Conservation (phyloP, 805 yeast genomes). For the Starmera pachycereana region DNA sequence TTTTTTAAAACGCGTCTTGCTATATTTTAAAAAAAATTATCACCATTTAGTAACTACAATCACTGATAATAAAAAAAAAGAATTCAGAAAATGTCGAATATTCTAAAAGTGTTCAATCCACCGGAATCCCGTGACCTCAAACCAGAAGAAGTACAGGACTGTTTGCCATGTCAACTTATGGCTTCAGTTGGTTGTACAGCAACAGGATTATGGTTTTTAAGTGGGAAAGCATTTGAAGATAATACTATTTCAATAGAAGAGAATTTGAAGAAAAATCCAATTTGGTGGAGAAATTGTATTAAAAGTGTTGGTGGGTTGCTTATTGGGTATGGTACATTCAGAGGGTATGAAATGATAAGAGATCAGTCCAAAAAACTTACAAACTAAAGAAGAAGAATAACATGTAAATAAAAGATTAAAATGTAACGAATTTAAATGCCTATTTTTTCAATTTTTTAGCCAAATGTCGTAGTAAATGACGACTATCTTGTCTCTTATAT, state of each 20-base stretch:
- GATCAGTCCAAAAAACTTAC: conserved; percentile 16
- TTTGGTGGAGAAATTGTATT: conserved; percentile 53
- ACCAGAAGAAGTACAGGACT: conserved; percentile 37
- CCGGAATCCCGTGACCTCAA: conserved; percentile 18
- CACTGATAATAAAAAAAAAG: too few relatives aligned
- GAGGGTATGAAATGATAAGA: conserved; percentile 59
- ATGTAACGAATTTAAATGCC: too few relatives aligned
- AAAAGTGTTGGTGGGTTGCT: conserved; percentile 44
- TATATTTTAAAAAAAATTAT: too few relatives aligned
- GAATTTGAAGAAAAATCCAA: conserved; percentile 30
- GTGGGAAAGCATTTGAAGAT: conserved; percentile 44
- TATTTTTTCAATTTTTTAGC: conserved; percentile 24
- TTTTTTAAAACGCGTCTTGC: too few relatives aligned
- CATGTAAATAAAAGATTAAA: too few relatives aligned
- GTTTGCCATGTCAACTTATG: conserved; percentile 61
- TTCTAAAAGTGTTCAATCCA: conserved; percentile 16
- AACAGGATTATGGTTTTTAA: conserved; percentile 53
- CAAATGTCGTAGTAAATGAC: conserved; percentile 29
- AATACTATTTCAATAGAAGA: conserved; percentile 25
- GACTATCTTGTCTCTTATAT: conserved; percentile 22
- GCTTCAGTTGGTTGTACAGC: conserved; percentile 47
- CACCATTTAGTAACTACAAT: too few relatives aligned
- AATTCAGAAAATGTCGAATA: conserved; percentile 9
- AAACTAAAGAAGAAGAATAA: too few relatives aligned
- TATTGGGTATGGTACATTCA: conserved; percentile 44